Evolutionary conservation across 768 basidiomycete genomes (phyloP).

Genomic region (Hemileccinum rubropunctum): DNA sequence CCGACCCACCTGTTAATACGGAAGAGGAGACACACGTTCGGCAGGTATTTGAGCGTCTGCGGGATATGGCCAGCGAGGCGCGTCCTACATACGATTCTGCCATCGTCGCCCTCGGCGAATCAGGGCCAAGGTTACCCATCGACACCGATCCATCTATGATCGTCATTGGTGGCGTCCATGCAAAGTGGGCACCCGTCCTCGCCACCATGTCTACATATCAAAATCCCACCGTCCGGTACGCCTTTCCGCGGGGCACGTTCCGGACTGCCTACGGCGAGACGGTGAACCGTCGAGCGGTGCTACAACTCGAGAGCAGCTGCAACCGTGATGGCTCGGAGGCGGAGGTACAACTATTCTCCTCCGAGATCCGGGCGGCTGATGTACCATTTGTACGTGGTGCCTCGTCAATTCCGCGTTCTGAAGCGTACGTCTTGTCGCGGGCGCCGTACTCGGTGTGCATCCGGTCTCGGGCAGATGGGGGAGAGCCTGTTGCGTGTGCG

Average conservation of each 20-base stretch:
- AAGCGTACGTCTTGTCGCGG: slow-evolving; percentile 20
- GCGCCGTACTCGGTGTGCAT: slow-evolving; percentile 23
- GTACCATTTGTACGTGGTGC: slow-evolving; percentile 10
- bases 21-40: slow-evolving; percentile 13
- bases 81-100: slow-evolving; percentile 7
- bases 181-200: slow-evolving; percentile 12
- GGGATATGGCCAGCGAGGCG: neutral
- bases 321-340: neutral
- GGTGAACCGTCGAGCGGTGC: too few species aligned
- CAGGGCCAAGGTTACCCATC: neutral
- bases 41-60: slow-evolving; percentile 11
- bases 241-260: neutral
- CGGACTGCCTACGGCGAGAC: neutral
- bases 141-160: slow-evolving; percentile 12
- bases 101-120: neutral
- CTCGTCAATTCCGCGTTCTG: slow-evolving; percentile 12
- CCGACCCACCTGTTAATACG: slow-evolving; percentile 1
- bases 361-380: slow-evolving; percentile 14
- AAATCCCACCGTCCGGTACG: neutral
- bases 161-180: slow-evolving; percentile 1
- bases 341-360: neutral
- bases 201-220: slow-evolving; percentile 4
- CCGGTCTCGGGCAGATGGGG: neutral
- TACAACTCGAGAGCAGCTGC: too few species aligned
- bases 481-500: slow-evolving; percentile 10